phyloP scores from a whole-genome alignment of 2,329 filamentous ascomycete species.

The Sarocladiaceae sp. region DNA sequence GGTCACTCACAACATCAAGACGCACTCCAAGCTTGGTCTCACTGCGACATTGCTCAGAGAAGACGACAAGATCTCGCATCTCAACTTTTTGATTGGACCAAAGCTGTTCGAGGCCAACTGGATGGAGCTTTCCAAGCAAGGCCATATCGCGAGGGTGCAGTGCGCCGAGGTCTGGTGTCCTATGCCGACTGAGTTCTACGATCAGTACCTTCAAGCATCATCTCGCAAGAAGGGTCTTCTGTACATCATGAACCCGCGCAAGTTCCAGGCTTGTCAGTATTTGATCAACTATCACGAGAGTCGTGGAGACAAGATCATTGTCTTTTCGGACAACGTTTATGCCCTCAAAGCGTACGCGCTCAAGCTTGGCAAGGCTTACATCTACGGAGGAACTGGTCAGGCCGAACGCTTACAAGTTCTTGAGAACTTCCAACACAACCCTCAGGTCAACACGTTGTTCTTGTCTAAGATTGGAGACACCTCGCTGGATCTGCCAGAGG shows the following conservation, averaged over 20 bases:
- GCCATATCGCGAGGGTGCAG: conserved; percentile 93
- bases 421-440: conserved; percentile 87
- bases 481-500: conserved; percentile 85
- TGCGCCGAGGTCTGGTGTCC: conserved; percentile 99
- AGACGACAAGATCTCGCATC: conserved; percentile 95
- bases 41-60: conserved; percentile 92
- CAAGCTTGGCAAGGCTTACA: conserved; percentile 75
- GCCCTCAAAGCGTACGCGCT: conserved; percentile 74
- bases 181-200: conserved; percentile 98
- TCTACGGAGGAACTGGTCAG: conserved; percentile 78
- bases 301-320: conserved; percentile 89
- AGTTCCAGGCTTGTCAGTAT: conserved; percentile 91
- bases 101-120: conserved; percentile 98
- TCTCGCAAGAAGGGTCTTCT: conserved; percentile 46
- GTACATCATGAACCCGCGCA: conserved; percentile 94
- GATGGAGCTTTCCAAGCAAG: conserved; percentile 97
- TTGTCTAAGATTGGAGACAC: conserved; percentile 94
- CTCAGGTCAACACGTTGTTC: conserved; percentile 80
- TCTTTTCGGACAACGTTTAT: conserved; percentile 93
- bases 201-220: conserved; percentile 76
- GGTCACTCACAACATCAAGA: conserved; percentile 87
- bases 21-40: conserved; percentile 88
- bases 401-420: conserved; percentile 75
- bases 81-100: conserved; percentile 95
- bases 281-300: conserved; percentile 90